These are phyloP conservation scores for Talaromyces borbonicus DNA, from an alignment of 495 filamentous ascomycete species.

Conservation along the genomic window DNA sequence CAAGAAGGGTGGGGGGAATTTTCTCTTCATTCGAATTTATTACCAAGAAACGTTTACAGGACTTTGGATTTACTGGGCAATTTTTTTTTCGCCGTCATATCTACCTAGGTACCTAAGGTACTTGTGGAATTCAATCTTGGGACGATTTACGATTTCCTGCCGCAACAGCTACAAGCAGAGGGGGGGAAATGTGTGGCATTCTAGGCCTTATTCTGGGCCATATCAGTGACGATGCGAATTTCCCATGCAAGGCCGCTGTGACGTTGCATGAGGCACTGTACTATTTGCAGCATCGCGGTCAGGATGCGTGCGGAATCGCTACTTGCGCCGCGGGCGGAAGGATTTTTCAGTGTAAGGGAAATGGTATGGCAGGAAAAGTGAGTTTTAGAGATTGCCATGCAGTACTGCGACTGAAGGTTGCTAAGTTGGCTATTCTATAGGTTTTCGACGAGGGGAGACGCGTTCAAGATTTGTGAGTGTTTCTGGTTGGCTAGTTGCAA, in stretches of 20 bases:
- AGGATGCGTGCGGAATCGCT: conserved; percentile 83
- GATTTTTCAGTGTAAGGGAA: conserved; percentile 85
- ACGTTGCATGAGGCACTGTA: conserved; percentile 87
- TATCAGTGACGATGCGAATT: conserved; percentile 35
- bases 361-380: conserved; percentile 83
- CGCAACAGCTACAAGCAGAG: not conserved
- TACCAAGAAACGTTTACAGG: too few species aligned
- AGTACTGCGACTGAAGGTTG: not conserved
- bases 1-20: not conserved
- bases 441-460: conserved; percentile 8
- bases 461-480: conserved; percentile 8
- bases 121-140: too few species aligned
- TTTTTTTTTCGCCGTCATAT: too few species aligned
- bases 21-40: not conserved
- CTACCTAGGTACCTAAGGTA: too few species aligned
- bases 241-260: conserved; percentile 43
- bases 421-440: not conserved
- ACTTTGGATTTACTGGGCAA: too few species aligned
- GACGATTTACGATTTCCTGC: too few species aligned
- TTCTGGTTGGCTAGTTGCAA: conserved; percentile 36
- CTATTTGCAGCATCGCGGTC: conserved; percentile 74
- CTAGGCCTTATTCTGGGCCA: conserved; percentile 72
- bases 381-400: not conserved
- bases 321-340: conserved; percentile 70
- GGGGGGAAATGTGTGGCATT: conserved; percentile 69